Percentiles rank a stretch among this genome's conserved stretches.
These are phyloP conservation scores for Kandelia obovata DNA, from an alignment of 345 rosid genomes.

Conservation along the genomic window DNA sequence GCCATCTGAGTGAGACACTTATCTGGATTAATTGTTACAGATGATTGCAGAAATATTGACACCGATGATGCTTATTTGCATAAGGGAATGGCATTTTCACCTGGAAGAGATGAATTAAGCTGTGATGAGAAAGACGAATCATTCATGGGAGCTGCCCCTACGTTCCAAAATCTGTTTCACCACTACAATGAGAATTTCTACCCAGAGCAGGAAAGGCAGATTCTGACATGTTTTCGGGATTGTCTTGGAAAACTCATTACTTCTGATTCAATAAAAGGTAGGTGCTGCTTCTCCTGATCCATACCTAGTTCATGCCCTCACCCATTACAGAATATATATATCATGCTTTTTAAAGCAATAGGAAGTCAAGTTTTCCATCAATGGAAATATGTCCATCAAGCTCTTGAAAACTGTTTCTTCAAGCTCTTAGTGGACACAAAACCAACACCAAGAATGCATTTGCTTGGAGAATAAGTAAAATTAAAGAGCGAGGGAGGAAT, in stretches of 20 bases:
- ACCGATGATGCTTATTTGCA: background rate
- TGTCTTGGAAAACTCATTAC: conserved; percentile 31
- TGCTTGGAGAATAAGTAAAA: background rate
- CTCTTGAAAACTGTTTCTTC: background rate
- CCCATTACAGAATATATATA: too few species aligned
- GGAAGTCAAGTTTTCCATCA: too few species aligned
- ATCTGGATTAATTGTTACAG: conserved; percentile 13
- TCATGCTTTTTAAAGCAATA: too few species aligned
- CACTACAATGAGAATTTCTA: conserved; percentile 3
- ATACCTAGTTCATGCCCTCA: too few species aligned
- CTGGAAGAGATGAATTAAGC: conserved; percentile 42
- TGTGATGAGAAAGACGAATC: conserved; percentile 37
- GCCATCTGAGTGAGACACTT: conserved; percentile 5
- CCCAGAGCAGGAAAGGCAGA: conserved; percentile 38
- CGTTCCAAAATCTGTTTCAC: background rate
- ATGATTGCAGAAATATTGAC: conserved; percentile 20
- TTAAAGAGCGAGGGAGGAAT: too few species aligned
- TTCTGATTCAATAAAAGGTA: conserved; percentile 31
- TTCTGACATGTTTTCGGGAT: conserved; percentile 39
- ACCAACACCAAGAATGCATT: background rate
- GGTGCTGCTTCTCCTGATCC: background rate
- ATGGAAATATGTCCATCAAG: background rate
- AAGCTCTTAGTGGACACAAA: background rate
- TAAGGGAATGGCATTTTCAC: conserved; percentile 32
- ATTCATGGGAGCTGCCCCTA: conserved; percentile 22